A percentile compares a stretch with the other conserved stretches of the same genome.
phyloP scores from a whole-genome alignment of 345 rosid genomes.

The Luvunga scandens region DNA sequence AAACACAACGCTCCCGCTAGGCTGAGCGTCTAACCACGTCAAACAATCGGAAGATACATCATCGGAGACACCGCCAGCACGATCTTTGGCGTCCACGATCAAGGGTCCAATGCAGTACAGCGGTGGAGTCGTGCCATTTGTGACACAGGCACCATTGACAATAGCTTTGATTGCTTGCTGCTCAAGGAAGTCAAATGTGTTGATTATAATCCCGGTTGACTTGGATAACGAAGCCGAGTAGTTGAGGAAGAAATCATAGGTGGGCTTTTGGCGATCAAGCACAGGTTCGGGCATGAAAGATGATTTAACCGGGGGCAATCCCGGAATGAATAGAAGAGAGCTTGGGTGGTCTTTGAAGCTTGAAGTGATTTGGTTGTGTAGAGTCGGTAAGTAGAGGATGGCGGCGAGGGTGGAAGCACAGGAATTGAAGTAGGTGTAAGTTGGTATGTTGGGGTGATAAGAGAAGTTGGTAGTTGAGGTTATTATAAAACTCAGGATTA shows the following conservation, averaged over 20 bases:
- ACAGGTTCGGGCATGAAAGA: slow-evolving; percentile 24
- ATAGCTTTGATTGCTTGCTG: slow-evolving; percentile 26
- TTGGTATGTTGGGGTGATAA: slow-evolving; percentile 18
- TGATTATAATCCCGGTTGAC: slow-evolving; percentile 22
- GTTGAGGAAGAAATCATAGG: slow-evolving; percentile 11
- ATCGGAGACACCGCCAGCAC: not conserved
- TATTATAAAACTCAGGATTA: slow-evolving; percentile 6
- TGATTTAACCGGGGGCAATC: slow-evolving; percentile 31
- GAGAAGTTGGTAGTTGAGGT: slow-evolving; percentile 9
- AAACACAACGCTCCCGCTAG: slow-evolving; percentile 24
- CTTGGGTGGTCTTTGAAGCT: slow-evolving; percentile 24
- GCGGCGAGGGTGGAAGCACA: slow-evolving; percentile 26
- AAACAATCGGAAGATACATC: not conserved
- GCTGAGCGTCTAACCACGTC: slow-evolving; percentile 29
- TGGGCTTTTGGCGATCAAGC: slow-evolving; percentile 23
- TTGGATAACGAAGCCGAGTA: slow-evolving; percentile 3
- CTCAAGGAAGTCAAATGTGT: slow-evolving; percentile 32
- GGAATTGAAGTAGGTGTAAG: slow-evolving; percentile 27
- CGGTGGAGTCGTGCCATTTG: slow-evolving; percentile 12
- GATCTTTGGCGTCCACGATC: slow-evolving; percentile 17
- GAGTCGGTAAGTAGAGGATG: slow-evolving; percentile 22
- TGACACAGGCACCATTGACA: slow-evolving; percentile 11
- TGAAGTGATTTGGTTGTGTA: slow-evolving; percentile 14
- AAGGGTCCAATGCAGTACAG: slow-evolving; percentile 34
- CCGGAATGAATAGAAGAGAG: slow-evolving; percentile 20